Base-by-base conservation (phyloP, 2,329 filamentous ascomycete species). In the Talaromyces islandicus region DNA sequence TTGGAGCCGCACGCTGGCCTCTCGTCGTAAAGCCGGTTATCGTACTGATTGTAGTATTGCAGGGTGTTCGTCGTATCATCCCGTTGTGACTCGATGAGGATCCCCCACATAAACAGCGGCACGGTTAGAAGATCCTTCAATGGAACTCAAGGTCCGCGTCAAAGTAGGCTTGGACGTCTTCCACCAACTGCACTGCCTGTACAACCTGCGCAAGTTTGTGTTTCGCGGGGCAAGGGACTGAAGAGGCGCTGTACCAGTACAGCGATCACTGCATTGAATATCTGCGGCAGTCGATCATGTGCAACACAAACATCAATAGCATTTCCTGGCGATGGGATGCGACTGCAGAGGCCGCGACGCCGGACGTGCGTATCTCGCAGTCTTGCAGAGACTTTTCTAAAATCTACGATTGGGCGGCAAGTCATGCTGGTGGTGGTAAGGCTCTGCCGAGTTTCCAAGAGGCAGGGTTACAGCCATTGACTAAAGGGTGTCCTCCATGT, bases 381-480 rank as follows among this genome's bases (percentile, higher is more conserved):
- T 46, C 41, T 14, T 46, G 41, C 7, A 46, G 41, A 19, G 41
- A 46, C 7, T 46, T 46, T 19, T 46, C 41, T 17, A 19, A 46
- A 46, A 46, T 46, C 17, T 46, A 46, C 41, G 41, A 46, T 6
- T 46, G 41, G 41, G 41, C 41, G 1, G 41, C 41, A 2, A 46
- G 41, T 46, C 41, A 46, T 21, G 41, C 41, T 21, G 41, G 14
- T n/a, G 41, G 41, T 9, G 41, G 41, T 7, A 46, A 46, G 41
- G 19, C 19, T 46, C 41, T 19, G 9, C 41, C 41, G 19, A 46
- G 41, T 46, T 46, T 46, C n/a, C 41, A 46, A 46, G 41, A 46
- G 41, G 41, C 43, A 19, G 43, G 43, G 32, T 12, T 48, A 12
- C 43, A 81, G 67, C 19, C 9, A 14, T 25, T 50, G 43, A 50